phyloP scores from a whole-genome alignment of 148 eudicot genomes.

The Rhododendron molle region DNA sequence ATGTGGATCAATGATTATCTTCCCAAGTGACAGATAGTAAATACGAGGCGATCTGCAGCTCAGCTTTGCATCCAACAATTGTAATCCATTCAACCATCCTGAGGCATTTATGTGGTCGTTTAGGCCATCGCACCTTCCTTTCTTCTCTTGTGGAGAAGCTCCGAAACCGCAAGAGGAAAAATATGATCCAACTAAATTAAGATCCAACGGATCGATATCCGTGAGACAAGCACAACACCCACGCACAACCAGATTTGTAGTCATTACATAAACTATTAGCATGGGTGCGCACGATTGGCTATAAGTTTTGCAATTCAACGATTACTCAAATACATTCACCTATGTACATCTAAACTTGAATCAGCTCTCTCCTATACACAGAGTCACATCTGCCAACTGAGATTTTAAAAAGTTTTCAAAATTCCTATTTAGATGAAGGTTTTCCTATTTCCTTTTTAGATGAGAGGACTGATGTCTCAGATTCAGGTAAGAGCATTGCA shows the following conservation, averaged over 20 bases:
- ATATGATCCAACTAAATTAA: not conserved
- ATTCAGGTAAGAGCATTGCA: not conserved
- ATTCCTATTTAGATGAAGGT: no score
- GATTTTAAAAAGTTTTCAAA: no score
- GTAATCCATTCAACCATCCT: not conserved
- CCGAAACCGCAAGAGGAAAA: not conserved
- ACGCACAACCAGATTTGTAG: not conserved
- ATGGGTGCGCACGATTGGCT: not conserved
- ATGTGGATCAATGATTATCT: not conserved
- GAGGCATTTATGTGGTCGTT: not conserved
- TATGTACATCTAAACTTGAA: not conserved
- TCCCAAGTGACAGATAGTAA: not conserved
- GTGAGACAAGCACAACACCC: not conserved
- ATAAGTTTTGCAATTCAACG: not conserved
- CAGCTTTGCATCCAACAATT: not conserved
- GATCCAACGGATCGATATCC: no score
- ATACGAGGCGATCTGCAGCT: not conserved
- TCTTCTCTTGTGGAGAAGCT: not conserved
- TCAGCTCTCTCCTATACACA: not conserved
- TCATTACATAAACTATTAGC: not conserved
- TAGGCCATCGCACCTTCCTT: not conserved
- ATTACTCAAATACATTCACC: not conserved
- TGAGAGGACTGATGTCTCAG: not conserved
- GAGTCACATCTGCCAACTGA: no score
- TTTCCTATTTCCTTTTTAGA: no score